A percentile compares a stretch with the other conserved stretches of the same genome.
phyloP scores from a whole-genome alignment of 2,329 filamentous ascomycete genomes.

The Ceratocystis colombiana region DNA sequence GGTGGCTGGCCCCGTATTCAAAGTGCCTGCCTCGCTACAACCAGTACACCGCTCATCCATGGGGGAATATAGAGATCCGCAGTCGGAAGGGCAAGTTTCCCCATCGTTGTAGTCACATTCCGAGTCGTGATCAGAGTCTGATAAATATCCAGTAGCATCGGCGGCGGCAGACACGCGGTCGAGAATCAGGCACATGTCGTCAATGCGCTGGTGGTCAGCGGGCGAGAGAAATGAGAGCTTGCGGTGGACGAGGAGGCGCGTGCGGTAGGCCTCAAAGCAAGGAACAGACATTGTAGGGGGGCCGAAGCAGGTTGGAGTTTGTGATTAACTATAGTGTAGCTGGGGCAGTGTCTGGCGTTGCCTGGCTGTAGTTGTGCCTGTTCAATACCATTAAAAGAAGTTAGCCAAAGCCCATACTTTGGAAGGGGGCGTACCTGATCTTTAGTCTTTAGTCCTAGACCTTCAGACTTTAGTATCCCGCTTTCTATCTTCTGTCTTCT shows the following conservation, averaged over 20 bases:
- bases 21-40: background rate
- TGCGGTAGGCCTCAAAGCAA: conserved; percentile 17
- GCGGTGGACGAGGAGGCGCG: conserved; percentile 8
- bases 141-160: background rate
- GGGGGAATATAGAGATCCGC: background rate
- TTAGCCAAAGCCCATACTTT: background rate
- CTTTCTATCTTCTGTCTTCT: no score
- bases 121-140: background rate
- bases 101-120: background rate
- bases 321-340: background rate
- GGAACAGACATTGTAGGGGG: conserved; percentile 3
- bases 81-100: background rate
- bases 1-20: background rate
- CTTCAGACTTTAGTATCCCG: no score
- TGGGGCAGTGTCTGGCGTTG: background rate
- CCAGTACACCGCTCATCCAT: background rate
- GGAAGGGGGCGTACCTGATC: background rate
- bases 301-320: no score
- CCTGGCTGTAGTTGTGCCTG: no score
- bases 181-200: conserved; percentile 19
- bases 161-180: conserved; percentile 1
- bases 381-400: background rate
- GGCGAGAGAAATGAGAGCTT: conserved; percentile 16
- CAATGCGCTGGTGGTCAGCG: conserved; percentile 14
- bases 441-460: background rate